A percentile compares a stretch with the other conserved stretches of the same genome.
Evolutionary conservation across 768 basidiomycete species (phyloP).

Genomic region (Chalciporus pseudorubinellus): DNA sequence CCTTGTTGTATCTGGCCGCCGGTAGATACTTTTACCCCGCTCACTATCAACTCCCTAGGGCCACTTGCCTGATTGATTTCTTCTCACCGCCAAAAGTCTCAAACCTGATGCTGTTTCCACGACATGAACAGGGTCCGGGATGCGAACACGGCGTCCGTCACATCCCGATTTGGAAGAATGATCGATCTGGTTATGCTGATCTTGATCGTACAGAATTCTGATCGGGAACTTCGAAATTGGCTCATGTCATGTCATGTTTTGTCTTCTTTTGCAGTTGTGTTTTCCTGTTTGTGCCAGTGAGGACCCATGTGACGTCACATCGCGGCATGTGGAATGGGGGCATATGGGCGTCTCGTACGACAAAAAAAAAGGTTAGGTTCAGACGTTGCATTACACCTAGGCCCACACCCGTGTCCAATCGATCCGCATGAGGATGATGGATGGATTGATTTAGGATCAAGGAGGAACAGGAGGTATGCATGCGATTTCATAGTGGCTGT

Average conservation of each 20-base stretch:
- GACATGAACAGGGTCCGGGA: slow-evolving; percentile 8
- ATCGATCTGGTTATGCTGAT: slow-evolving; percentile 27
- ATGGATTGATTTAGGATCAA: neutral
- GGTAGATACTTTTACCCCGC: neutral
- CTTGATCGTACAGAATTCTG: slow-evolving; percentile 35
- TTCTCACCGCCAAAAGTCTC: slow-evolving; percentile 11
- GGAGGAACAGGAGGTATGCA: neutral
- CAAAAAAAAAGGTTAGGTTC: slow-evolving; percentile 27
- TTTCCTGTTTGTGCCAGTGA: slow-evolving; percentile 16
- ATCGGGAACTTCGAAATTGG: slow-evolving; percentile 26
- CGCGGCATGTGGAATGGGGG: neutral
- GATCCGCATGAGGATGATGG: neutral
- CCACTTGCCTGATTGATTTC: slow-evolving; percentile 7
- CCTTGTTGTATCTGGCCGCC: neutral
- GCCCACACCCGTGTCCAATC: neutral
- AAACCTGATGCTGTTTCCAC: neutral
- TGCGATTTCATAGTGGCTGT: neutral
- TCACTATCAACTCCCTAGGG: slow-evolving; percentile 7
- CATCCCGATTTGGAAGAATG: slow-evolving; percentile 11
- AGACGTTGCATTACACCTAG: slow-evolving; percentile 8
- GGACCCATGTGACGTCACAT: slow-evolving; percentile 23
- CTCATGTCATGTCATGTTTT: slow-evolving; percentile 15
- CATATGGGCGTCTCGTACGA: neutral
- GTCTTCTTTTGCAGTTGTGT: slow-evolving; percentile 10
- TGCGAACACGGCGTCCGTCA: slow-evolving; percentile 17